phyloP scores from a whole-genome alignment of 768 basidiomycete species.

The Podaxis rugospora region DNA sequence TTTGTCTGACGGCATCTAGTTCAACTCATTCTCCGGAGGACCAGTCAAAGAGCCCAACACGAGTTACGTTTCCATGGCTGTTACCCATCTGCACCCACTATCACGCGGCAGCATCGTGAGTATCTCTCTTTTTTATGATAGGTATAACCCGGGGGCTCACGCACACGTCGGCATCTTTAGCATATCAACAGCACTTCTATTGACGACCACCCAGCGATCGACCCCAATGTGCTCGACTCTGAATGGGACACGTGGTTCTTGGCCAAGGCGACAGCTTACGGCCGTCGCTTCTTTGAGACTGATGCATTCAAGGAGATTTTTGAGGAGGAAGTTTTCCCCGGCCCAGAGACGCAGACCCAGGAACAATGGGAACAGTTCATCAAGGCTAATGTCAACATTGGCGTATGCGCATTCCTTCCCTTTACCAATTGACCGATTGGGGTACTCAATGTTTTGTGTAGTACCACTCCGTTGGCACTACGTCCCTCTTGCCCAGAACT shows the following conservation, averaged over 20 bases:
- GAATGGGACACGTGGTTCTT: constrained; percentile 30
- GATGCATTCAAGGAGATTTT: constrained; percentile 24
- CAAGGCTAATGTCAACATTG: constrained; percentile 19
- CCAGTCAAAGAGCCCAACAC: constrained; percentile 23
- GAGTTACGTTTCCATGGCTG: constrained; percentile 29
- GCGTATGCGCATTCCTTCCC: constrained; percentile 15
- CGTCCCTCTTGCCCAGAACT: constrained; percentile 17
- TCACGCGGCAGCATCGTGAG: constrained; percentile 39
- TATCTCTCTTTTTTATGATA: neutral
- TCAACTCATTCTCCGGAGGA: constrained; percentile 28
- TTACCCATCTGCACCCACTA: constrained; percentile 36
- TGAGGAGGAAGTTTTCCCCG: constrained; percentile 26
- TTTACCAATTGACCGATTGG: neutral
- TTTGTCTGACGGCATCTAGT: constrained; percentile 15
- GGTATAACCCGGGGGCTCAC: too few relatives aligned
- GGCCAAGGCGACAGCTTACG: constrained; percentile 27
- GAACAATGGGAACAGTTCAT: constrained; percentile 23
- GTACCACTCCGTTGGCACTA: constrained; percentile 29
- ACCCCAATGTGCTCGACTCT: constrained; percentile 42
- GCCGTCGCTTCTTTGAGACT: constrained; percentile 26
- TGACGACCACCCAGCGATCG: constrained; percentile 58
- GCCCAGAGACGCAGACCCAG: constrained; percentile 18
- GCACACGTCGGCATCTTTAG: neutral
- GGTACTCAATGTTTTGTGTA: constrained; percentile 4
- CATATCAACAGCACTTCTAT: constrained; percentile 52